Evolutionary conservation across 1,284 basidiomycete genomes (phyloP).

Genomic region (Melampsora abietis-canadensis): DNA sequence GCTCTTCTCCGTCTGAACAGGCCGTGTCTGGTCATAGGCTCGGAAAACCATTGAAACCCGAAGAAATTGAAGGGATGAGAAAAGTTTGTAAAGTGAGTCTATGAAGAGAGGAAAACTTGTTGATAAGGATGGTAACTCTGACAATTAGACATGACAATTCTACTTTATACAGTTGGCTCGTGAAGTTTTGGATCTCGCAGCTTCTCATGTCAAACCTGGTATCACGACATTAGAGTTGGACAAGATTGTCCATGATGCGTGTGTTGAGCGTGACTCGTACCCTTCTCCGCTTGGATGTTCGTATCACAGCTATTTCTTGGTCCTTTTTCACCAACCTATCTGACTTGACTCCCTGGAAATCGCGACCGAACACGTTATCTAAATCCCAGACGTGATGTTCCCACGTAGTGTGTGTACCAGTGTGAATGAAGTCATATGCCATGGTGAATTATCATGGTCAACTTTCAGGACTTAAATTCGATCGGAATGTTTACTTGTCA

Average conservation of each 20-base stretch:
- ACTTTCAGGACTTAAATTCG: conserved; percentile 32
- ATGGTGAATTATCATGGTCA: conserved; percentile 54
- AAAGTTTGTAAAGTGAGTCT: conserved; percentile 67
- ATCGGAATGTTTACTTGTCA: not conserved
- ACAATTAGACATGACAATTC: conserved; percentile 43
- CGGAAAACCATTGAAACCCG: conserved; percentile 56
- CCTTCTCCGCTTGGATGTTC: conserved; percentile 81
- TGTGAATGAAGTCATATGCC: conserved; percentile 94
- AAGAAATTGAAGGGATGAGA: conserved; percentile 76
- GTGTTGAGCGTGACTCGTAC: conserved; percentile 85
- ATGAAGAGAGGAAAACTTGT: too few relatives aligned
- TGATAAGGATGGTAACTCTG: too few relatives aligned
- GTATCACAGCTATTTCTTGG: not conserved
- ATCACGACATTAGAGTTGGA: conserved; percentile 90
- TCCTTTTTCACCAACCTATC: not conserved
- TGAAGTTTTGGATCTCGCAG: conserved; percentile 86
- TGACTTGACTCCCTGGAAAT: not conserved
- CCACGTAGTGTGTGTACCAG: conserved; percentile 96
- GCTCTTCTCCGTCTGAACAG: conserved; percentile 41
- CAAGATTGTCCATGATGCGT: conserved; percentile 88
- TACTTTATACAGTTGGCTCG: conserved; percentile 65
- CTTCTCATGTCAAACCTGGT: conserved; percentile 77
- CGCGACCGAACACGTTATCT: not conserved
- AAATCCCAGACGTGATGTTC: conserved; percentile 65
- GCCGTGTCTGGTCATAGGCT: conserved; percentile 36